Evolutionary conservation across 1,284 basidiomycete genomes (phyloP).

Genomic region (Rhodotorula sp.): DNA sequence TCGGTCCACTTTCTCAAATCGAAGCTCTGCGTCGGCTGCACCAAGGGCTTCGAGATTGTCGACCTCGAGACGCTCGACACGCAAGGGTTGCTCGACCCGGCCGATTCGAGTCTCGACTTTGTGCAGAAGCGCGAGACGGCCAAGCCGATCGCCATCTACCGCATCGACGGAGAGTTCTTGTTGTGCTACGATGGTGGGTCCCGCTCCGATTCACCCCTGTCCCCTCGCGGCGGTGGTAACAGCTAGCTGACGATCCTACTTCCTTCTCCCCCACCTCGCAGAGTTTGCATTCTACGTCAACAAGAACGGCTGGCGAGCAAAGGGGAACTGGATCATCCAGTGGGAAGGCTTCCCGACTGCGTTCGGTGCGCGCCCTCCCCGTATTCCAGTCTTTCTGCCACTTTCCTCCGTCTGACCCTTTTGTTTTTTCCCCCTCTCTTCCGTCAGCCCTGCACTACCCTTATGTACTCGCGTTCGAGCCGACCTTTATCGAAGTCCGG

Average conservation of each 20-base stretch:
- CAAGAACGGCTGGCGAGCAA: conserved; percentile 88
- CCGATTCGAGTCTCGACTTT: conserved; percentile 88
- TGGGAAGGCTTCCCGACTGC: conserved; percentile 95
- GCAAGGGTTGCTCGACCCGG: conserved; percentile 91
- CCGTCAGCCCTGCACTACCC: conserved; percentile 85
- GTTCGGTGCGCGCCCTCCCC: conserved; percentile 69
- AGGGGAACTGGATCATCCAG: conserved; percentile 88
- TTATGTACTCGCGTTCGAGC: conserved; percentile 95
- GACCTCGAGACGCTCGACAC: conserved; percentile 97
- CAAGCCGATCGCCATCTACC: conserved; percentile 92
- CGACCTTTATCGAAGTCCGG: conserved; percentile 93
- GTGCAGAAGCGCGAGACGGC: conserved; percentile 85
- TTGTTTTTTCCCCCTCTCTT: not conserved
- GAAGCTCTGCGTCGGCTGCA: conserved; percentile 94
- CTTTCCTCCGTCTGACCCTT: not conserved
- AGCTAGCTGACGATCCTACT: not conserved
- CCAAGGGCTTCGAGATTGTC: conserved; percentile 99
- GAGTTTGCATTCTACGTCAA: conserved; percentile 99
- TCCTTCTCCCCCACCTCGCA: conserved; percentile 47
- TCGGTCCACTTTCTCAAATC: conserved; percentile 98
- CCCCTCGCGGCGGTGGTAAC: not conserved
- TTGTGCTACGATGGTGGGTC: conserved; percentile 91
- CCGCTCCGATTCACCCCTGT: not conserved
- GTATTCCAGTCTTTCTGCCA: not conserved
- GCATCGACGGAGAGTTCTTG: conserved; percentile 94